Percentiles rank a stretch among this genome's conserved stretches.
Evolutionary conservation across 371 early-diverging fungal species (phyloP).

Genomic region (Coemansia sp.): DNA sequence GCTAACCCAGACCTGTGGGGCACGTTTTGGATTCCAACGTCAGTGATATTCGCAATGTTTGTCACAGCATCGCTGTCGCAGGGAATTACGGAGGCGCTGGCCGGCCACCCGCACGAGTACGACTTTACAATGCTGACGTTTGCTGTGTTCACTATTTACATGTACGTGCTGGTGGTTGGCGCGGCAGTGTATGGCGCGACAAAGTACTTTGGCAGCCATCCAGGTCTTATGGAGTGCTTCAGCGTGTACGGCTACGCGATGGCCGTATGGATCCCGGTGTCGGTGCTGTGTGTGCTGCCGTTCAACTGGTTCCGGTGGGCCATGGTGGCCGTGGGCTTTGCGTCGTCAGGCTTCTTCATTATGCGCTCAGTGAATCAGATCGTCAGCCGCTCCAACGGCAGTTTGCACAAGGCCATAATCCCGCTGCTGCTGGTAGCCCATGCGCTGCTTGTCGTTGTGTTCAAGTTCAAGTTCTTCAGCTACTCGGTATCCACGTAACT

Average conservation of each 20-base stretch:
- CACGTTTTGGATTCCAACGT: conserved; percentile 95
- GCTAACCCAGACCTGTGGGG: conserved; percentile 78
- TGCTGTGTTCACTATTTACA: conserved; percentile 77
- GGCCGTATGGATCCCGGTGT: conserved; percentile 88
- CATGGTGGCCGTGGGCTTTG: conserved; percentile 49
- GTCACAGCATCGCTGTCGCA: conserved; percentile 85
- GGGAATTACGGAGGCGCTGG: conserved; percentile 72
- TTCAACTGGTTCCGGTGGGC: conserved; percentile 51
- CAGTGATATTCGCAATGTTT: conserved; percentile 87
- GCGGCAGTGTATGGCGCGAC: conserved; percentile 74
- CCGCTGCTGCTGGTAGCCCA: conserved; percentile 69
- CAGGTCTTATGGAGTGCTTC: conserved; percentile 76
- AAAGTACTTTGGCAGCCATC: conserved; percentile 80
- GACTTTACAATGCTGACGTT: conserved; percentile 79
- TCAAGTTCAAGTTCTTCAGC: conserved; percentile 79
- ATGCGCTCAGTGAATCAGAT: conserved; percentile 51
- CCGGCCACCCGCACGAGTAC: conserved; percentile 58
- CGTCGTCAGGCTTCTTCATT: conserved; percentile 48
- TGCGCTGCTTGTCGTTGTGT: conserved; percentile 68
- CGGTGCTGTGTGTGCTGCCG: conserved; percentile 61
- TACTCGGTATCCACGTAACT: conserved; percentile 36
- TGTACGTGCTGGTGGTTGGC: conserved; percentile 74
- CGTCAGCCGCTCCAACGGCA: conserved; percentile 50
- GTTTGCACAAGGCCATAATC: conserved; percentile 56
- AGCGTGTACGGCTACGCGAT: conserved; percentile 90